phyloP scores from a whole-genome alignment of 2,329 filamentous ascomycete genomes.

The Alternaria hordeiaustralica region DNA sequence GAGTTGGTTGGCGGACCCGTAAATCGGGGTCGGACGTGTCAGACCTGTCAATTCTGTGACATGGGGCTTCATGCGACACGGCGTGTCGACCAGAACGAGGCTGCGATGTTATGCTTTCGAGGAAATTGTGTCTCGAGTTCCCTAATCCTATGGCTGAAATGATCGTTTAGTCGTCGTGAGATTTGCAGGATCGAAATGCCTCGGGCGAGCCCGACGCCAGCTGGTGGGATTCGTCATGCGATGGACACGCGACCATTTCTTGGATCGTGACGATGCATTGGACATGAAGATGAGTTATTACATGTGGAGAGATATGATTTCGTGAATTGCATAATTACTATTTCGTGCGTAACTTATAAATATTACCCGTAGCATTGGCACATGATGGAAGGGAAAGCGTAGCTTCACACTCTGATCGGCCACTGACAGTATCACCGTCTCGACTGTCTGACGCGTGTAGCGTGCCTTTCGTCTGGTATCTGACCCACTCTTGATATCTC shows the following conservation, averaged over 20 bases:
- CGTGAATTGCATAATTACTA: neutral
- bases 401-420: neutral
- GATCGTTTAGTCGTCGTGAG: neutral
- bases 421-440: neutral
- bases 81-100: slow-evolving; percentile 1
- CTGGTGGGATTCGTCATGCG: neutral
- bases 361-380: neutral
- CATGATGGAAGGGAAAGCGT: neutral
- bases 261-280: neutral
- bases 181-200: neutral
- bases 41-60: slow-evolving; percentile 15
- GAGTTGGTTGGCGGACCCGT: neutral
- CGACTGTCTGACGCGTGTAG: neutral
- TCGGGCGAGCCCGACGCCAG: neutral
- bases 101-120: slow-evolving; percentile 2
- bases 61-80: slow-evolving; percentile 17
- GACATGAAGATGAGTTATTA: neutral
- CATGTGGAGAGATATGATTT: neutral
- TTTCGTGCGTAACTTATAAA: neutral
- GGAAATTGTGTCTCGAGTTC: slow-evolving; percentile 1
- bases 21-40: slow-evolving; percentile 1
- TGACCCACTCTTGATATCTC: neutral
- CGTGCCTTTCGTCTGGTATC: neutral
- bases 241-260: neutral
- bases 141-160: neutral